These are phyloP conservation scores for Fusarium succisae DNA, from an alignment of 2,329 filamentous ascomycete genomes.

Conservation along the genomic window DNA sequence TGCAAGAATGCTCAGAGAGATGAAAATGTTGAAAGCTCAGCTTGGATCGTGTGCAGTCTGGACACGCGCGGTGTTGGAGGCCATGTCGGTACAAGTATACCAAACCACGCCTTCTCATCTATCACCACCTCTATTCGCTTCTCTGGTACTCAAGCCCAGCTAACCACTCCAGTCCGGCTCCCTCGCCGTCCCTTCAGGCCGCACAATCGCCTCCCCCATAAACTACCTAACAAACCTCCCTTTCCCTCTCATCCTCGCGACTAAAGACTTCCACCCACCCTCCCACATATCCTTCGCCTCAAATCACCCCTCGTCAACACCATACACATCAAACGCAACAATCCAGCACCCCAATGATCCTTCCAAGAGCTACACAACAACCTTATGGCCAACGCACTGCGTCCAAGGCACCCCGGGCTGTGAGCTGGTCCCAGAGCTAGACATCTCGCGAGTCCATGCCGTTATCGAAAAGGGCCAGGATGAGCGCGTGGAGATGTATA, in stretches of 20 bases:
- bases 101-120: no score
- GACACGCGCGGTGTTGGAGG: no score
- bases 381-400: conserved; percentile 92
- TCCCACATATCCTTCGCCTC: conserved; percentile 89
- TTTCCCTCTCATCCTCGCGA: conserved; percentile 80
- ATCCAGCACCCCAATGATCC: conserved; percentile 74
- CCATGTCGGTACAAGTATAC: not conserved
- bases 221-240: conserved; percentile 78
- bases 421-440: conserved; percentile 76
- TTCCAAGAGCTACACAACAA: conserved; percentile 69
- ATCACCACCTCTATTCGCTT: no score
- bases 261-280: conserved; percentile 89
- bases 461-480: conserved; percentile 83
- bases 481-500: conserved; percentile 88
- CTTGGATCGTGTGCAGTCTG: not conserved
- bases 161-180: conserved; percentile 73
- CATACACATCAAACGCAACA: conserved; percentile 72
- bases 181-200: conserved; percentile 81
- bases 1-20: not conserved
- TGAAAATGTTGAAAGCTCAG: not conserved
- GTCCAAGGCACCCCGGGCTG: conserved; percentile 78
- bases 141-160: not conserved
- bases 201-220: conserved; percentile 73
- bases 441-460: conserved; percentile 65
- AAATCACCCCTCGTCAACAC: conserved; percentile 74